Conservation (phyloP, 805 yeast genomes). For the Candida cerambycidarum region DNA sequence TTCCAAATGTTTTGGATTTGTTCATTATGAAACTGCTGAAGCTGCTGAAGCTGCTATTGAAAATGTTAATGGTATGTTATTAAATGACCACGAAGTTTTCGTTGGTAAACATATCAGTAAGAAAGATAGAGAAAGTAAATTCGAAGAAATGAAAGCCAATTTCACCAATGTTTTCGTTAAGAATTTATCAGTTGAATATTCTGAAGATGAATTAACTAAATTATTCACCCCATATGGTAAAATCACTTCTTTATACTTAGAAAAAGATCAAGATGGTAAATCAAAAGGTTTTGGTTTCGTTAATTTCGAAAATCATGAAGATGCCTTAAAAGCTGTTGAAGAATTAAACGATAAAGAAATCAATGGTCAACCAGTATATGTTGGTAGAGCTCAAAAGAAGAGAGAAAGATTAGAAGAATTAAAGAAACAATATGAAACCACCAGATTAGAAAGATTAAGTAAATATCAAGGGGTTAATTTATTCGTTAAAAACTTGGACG, state of each 20-base stretch:
- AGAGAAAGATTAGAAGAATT: constrained; percentile 95
- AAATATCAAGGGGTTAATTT: constrained; percentile 98
- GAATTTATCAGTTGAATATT: constrained; percentile 73
- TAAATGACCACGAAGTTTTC: constrained; percentile 92
- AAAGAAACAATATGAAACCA: constrained; percentile 90
- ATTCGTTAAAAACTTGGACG: constrained; percentile 95
- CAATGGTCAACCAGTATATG: constrained; percentile 83
- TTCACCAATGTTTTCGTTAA: constrained; percentile 96
- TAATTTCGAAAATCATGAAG: constrained; percentile 83
- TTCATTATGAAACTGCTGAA: constrained; percentile 91
- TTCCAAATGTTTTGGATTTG: constrained; percentile 96
- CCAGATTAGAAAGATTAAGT: constrained; percentile 84
- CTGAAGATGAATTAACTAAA: constrained; percentile 68
- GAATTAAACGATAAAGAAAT: constrained; percentile 84
- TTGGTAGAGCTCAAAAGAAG: constrained; percentile 99
- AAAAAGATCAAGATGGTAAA: constrained; percentile 81
- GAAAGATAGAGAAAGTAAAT: constrained; percentile 91
- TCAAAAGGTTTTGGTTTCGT: constrained; percentile 96
- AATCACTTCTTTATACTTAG: constrained; percentile 79
- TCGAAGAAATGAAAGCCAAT: constrained; percentile 86
- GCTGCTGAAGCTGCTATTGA: constrained; percentile 94
- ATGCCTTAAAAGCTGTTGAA: constrained; percentile 89
- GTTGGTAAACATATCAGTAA: constrained; percentile 93
- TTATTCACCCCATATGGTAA: constrained; percentile 73
- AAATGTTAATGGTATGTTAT: constrained; percentile 96